These are phyloP conservation scores for Acanthamoeba castellanii DNA, from an alignment of 208 protist species.

Conservation along the genomic window DNA sequence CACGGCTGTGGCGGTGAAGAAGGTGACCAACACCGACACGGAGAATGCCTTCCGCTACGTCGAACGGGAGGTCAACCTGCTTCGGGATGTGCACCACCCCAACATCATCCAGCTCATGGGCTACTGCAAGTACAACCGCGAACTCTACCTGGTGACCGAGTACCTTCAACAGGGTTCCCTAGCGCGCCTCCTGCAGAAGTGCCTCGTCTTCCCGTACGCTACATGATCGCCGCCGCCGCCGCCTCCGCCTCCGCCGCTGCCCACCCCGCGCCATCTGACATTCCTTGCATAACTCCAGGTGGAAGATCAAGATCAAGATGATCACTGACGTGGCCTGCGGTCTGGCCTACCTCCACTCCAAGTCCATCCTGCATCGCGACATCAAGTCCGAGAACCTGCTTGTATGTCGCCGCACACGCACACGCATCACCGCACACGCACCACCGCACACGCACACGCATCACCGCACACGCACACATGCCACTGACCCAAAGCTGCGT, in stretches of 20 bases:
- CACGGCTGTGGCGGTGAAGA: constrained; percentile 20
- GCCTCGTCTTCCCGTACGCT: background rate
- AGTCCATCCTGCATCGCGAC: constrained; percentile 50
- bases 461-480: background rate
- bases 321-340: constrained; percentile 52
- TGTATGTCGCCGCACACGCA: background rate
- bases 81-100: constrained; percentile 47
- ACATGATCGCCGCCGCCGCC: too few species aligned
- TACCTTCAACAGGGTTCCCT: constrained; percentile 34
- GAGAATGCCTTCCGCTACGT: constrained; percentile 56
- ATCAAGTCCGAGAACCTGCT: constrained; percentile 62
- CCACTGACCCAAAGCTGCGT: background rate
- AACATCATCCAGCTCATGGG: constrained; percentile 49
- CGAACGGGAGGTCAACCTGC: constrained; percentile 26
- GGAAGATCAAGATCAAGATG: constrained; percentile 47
- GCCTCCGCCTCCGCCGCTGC: too few species aligned
- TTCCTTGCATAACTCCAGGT: background rate
- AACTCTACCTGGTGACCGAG: constrained; percentile 48
- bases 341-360: constrained; percentile 62
- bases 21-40: constrained; percentile 1
- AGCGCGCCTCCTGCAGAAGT: background rate
- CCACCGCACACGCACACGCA: background rate
- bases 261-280: too few species aligned
- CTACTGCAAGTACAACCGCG: constrained; percentile 62
- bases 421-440: too few species aligned